Percentiles rank a stretch among this genome's conserved stretches.
Evolutionary conservation across 2,329 filamentous ascomycete species (phyloP).

Genomic region (Sclerotinia trifoliorum): DNA sequence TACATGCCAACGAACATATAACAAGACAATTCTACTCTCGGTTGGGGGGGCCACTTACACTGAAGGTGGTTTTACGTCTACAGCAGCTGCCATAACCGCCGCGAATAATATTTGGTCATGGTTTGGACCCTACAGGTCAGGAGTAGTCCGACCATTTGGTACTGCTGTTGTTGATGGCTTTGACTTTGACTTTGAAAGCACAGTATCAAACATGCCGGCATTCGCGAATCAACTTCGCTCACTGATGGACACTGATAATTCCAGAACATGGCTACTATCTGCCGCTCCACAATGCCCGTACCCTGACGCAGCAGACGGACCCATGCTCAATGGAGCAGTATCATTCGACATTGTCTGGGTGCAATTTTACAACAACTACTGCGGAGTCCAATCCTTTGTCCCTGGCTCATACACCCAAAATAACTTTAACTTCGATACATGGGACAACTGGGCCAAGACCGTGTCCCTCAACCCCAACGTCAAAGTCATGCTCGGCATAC

Average conservation of each 20-base stretch:
- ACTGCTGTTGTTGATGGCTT: conserved; percentile 68
- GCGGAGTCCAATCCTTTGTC: conserved; percentile 55
- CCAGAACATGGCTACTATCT: conserved; percentile 58
- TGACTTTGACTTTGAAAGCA: conserved; percentile 70
- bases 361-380: conserved; percentile 53
- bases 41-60: conserved; percentile 69
- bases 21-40: conserved; percentile 71
- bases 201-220: conserved; percentile 56
- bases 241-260: conserved; percentile 52
- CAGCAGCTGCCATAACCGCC: conserved; percentile 50
- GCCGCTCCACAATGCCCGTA: conserved; percentile 68
- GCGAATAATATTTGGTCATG: conserved; percentile 68
- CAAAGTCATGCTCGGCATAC: conserved; percentile 61
- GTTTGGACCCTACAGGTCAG: conserved; percentile 59
- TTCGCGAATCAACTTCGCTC: conserved; percentile 59
- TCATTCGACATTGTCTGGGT: conserved; percentile 44
- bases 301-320: conserved; percentile 59
- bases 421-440: conserved; percentile 61
- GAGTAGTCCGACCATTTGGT: conserved; percentile 63
- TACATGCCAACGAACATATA: conserved; percentile 58
- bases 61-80: conserved; percentile 63
- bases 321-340: conserved; percentile 55
- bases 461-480: conserved; percentile 57
- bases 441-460: conserved; percentile 64
- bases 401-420: conserved; percentile 46